phyloP scores from a whole-genome alignment of 1,284 basidiomycete genomes.

The Boletellus deceptivus region DNA sequence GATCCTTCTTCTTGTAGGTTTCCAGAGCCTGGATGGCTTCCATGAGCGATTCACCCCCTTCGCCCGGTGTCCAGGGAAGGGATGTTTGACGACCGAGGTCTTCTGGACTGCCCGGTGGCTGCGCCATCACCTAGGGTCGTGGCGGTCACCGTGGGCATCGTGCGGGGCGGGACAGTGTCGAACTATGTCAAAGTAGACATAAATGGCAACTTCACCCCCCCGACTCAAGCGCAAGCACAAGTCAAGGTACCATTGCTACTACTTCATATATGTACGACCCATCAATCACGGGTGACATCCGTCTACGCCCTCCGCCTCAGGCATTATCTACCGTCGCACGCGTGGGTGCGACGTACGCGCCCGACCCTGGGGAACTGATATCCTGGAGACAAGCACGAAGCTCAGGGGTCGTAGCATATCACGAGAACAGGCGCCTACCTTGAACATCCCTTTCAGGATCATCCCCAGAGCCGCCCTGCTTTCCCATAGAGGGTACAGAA shows the following conservation, averaged over 20 bases:
- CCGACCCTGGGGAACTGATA: slow-evolving; percentile 49
- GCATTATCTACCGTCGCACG: neutral
- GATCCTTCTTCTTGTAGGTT: slow-evolving; percentile 81
- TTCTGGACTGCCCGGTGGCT: slow-evolving; percentile 41
- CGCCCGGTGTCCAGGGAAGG: slow-evolving; percentile 46
- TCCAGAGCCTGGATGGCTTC: slow-evolving; percentile 73
- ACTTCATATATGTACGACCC: too few relatives aligned
- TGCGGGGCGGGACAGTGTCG: neutral
- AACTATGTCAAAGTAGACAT: neutral
- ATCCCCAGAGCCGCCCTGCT: slow-evolving; percentile 62
- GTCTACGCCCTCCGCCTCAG: neutral
- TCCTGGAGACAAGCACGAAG: slow-evolving; percentile 36
- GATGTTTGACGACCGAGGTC: slow-evolving; percentile 39
- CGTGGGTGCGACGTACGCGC: slow-evolving; percentile 37
- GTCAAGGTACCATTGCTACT: too few relatives aligned
- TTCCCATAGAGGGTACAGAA: slow-evolving; percentile 85
- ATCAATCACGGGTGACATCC: too few relatives aligned
- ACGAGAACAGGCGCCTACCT: slow-evolving; percentile 38
- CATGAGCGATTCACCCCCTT: slow-evolving; percentile 43
- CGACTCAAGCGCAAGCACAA: too few relatives aligned
- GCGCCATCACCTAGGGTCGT: slow-evolving; percentile 27
- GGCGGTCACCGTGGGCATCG: slow-evolving; percentile 6
- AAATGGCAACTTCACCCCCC: slow-evolving; percentile 8
- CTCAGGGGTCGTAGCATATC: neutral
- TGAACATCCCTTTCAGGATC: slow-evolving; percentile 62